Base-by-base conservation (phyloP, 2,329 filamentous ascomycete genomes). In the Phialophora chinensis region DNA sequence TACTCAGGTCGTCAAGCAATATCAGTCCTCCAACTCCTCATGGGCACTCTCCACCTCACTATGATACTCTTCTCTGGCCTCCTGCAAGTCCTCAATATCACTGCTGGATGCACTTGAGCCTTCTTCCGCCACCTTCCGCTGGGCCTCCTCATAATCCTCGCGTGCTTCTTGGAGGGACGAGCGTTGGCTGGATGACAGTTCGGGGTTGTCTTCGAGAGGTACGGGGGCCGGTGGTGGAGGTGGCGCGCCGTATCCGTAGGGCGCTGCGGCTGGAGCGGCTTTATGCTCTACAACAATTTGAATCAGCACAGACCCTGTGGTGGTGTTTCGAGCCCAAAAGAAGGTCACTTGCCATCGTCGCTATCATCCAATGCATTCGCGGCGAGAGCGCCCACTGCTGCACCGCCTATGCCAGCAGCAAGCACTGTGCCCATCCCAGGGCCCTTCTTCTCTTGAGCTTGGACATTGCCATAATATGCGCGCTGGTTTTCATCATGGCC, bases 1-100 rank as follows among this genome's bases (percentile, higher is more conserved):
- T 44, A 20, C 38, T 7, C 12, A 55, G 29, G 14, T 12, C 53
- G 17, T 29, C 8, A 2, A 31, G 29, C 14, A 29, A 10, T 35
- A 53, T 63, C 50, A 64, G 53, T 68, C 66, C 55, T 68, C 66
- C 17, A 68, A 54, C 29, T 68, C 66, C 27, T 64, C 63, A n/a
- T 68, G 66, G 27, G 66, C 66, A 47, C 62, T 65, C 55, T 69
- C 68, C 38, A 70, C 66, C 35, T 70, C 68, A 47, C 66, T 67
- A 8, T 62, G 52, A 59, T 70, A 70, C 23, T 67, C 68, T 55
- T 65, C 66, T 44, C 62, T 38, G 23, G 69, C 70, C 55, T 72
- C 68, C 44, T 61, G 42, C 10, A 63, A 38, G n/a, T 67, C 68
- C 49, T 72, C 70, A n/a, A 63, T 44, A 58, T 69, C 70, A 42